phyloP scores from a whole-genome alignment of 768 basidiomycete genomes.

The Lactarius hatsudake region DNA sequence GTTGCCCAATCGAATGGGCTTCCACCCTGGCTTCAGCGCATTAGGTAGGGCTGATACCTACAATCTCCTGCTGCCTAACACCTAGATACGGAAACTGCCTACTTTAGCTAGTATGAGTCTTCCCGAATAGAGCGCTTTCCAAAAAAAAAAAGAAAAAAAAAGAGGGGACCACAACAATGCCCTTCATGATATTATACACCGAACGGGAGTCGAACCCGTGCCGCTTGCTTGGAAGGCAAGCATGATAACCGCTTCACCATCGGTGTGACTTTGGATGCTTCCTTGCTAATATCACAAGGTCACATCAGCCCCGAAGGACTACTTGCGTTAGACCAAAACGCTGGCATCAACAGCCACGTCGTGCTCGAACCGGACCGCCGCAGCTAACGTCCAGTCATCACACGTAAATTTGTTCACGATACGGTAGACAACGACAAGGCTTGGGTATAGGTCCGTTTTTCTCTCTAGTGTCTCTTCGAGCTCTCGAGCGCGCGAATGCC shows the following conservation, averaged over 20 bases:
- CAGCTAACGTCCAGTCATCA: neutral
- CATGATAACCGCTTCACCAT: slow-evolving; percentile 37
- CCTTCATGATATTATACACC: slow-evolving; percentile 20
- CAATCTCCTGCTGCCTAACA: too few species aligned
- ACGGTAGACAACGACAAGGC: neutral
- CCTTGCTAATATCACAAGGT: neutral
- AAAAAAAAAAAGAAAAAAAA: too few species aligned
- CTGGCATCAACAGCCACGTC: neutral
- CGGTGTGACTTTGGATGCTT: slow-evolving; percentile 19
- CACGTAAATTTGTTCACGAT: neutral
- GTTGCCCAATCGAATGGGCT: too few species aligned
- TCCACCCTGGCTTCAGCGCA: too few species aligned
- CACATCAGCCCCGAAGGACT: too few species aligned
- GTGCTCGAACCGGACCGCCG: neutral
- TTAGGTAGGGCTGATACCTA: too few species aligned
- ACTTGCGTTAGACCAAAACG: neutral
- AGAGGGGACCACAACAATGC: neutral
- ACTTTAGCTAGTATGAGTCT: too few species aligned
- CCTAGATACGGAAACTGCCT: too few species aligned
- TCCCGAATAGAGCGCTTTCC: too few species aligned
- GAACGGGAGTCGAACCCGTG: slow-evolving; percentile 35
- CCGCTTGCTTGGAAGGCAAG: slow-evolving; percentile 39
- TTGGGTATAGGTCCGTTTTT: neutral
- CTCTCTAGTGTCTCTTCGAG: neutral
- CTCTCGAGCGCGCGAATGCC: slow-evolving; percentile 14